These are phyloP conservation scores for Leishmania gerbilli DNA, from an alignment of 208 protist species.

Conservation along the genomic window DNA sequence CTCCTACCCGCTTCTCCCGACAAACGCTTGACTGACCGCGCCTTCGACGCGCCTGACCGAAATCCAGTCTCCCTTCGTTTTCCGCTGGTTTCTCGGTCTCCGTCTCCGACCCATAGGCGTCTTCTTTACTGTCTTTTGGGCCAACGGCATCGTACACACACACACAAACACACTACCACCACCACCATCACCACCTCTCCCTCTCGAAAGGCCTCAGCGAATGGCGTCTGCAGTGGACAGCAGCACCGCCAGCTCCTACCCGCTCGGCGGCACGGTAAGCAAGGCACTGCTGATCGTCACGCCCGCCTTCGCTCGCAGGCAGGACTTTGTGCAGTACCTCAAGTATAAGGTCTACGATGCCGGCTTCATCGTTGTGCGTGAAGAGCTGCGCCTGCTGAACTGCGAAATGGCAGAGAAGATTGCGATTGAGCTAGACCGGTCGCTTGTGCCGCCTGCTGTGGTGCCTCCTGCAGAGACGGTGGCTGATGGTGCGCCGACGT, in stretches of 20 bases:
- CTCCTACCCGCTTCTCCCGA: no score
- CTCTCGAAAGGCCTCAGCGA: not conserved
- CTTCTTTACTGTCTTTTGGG: not conserved
- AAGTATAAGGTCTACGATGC: slow-evolving; percentile 82
- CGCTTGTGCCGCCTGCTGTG: slow-evolving; percentile 8
- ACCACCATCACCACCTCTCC: not conserved
- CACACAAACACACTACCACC: not conserved
- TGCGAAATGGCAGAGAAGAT: slow-evolving; percentile 73
- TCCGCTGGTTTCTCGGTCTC: not conserved
- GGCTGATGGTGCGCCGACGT: not conserved
- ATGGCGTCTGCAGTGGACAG: slow-evolving; percentile 5
- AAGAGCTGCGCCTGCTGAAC: slow-evolving; percentile 82
- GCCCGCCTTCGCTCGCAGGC: slow-evolving; percentile 53
- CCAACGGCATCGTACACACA: not conserved
- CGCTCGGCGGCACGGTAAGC: slow-evolving; percentile 64
- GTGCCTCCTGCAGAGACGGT: not conserved
- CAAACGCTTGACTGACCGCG: no score
- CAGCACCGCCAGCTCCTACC: slow-evolving; percentile 21
- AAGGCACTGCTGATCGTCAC: slow-evolving; percentile 70
- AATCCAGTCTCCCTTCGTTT: not conserved
- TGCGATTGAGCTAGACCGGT: slow-evolving; percentile 46
- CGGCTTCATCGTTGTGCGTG: slow-evolving; percentile 83
- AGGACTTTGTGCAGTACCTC: slow-evolving; percentile 72
- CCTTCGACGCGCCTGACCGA: not conserved
- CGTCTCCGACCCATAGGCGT: not conserved